Percentiles rank a stretch among this genome's conserved stretches.
phyloP scores from a whole-genome alignment of 345 rosid genomes.

The Melaleuca alternifolia region DNA sequence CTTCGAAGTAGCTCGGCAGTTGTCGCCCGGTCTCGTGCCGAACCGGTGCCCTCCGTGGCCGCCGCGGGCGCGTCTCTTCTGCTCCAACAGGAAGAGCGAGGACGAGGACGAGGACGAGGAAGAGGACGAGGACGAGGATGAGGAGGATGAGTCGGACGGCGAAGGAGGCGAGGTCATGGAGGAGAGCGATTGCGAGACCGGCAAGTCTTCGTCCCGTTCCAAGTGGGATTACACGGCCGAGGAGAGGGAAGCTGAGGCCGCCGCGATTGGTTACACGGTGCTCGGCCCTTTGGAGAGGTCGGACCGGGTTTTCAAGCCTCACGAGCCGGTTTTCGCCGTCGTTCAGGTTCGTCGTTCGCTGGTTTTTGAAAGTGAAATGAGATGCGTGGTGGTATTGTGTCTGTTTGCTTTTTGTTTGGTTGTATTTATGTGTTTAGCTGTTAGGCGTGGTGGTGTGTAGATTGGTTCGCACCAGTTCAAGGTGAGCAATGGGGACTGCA shows the following conservation, averaged over 20 bases:
- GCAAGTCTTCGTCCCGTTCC: slow-evolving; percentile 12
- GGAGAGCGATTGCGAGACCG: slow-evolving; percentile 23
- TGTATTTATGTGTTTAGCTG: background rate
- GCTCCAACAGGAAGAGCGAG: slow-evolving; percentile 18
- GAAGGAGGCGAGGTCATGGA: background rate
- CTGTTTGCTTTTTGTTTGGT: background rate
- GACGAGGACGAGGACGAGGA: slow-evolving; percentile 10
- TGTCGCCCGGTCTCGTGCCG: slow-evolving; percentile 1
- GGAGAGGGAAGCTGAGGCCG: slow-evolving; percentile 75
- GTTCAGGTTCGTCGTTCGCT: slow-evolving; percentile 51
- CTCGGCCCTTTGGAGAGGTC: slow-evolving; percentile 46
- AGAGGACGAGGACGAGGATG: slow-evolving; percentile 11
- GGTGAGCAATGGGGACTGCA: slow-evolving; percentile 85
- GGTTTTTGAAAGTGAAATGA: background rate
- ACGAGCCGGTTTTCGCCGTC: slow-evolving; percentile 78
- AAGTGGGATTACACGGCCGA: slow-evolving; percentile 49
- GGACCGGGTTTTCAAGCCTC: slow-evolving; percentile 54
- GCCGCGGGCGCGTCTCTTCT: slow-evolving; percentile 29
- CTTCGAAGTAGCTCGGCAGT: background rate
- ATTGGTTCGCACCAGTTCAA: slow-evolving; percentile 93
- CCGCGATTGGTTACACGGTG: slow-evolving; percentile 75
- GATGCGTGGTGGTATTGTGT: background rate
- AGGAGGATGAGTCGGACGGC: slow-evolving; percentile 12
- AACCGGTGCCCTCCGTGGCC: slow-evolving; percentile 1
- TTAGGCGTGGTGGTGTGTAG: slow-evolving; percentile 17